These are phyloP conservation scores for Euphrasia confusa DNA, from an alignment of 257 asterid genomes.

Conservation along the genomic window DNA sequence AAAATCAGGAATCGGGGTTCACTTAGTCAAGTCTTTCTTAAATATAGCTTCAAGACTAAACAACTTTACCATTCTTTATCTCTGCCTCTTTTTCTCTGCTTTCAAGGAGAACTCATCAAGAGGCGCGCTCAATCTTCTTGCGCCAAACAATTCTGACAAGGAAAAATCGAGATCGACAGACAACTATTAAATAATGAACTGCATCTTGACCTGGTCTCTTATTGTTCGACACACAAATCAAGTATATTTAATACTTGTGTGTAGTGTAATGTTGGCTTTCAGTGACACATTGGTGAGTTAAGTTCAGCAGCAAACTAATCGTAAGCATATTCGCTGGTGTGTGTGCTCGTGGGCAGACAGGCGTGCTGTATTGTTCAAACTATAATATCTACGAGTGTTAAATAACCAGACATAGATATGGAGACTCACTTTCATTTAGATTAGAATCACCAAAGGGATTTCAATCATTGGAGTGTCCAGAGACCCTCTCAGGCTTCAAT, in stretches of 20 bases:
- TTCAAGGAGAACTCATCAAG: conserved; percentile 57
- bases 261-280: conserved; percentile 2
- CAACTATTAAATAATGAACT: background rate
- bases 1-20: too few relatives aligned
- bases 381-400: background rate
- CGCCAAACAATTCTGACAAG: conserved; percentile 78
- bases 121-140: conserved; percentile 63
- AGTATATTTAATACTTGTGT: background rate
- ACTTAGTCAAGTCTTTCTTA: background rate
- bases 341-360: conserved; percentile 23
- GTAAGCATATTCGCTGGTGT: background rate
- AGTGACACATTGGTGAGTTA: too few relatives aligned
- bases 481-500: conserved; percentile 53
- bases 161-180: conserved; percentile 9
- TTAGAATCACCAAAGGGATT: conserved; percentile 93
- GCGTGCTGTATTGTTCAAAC: background rate
- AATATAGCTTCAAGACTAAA: background rate
- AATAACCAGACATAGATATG: background rate
- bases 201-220: conserved; percentile 6
- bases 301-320: too few relatives aligned
- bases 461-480: conserved; percentile 78
- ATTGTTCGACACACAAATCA: background rate
- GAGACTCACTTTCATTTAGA: conserved; percentile 54
- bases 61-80: conserved; percentile 62
- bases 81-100: conserved; percentile 70